phyloP scores from a whole-genome alignment of 208 protist genomes.

The Tetramitus jugosus region DNA sequence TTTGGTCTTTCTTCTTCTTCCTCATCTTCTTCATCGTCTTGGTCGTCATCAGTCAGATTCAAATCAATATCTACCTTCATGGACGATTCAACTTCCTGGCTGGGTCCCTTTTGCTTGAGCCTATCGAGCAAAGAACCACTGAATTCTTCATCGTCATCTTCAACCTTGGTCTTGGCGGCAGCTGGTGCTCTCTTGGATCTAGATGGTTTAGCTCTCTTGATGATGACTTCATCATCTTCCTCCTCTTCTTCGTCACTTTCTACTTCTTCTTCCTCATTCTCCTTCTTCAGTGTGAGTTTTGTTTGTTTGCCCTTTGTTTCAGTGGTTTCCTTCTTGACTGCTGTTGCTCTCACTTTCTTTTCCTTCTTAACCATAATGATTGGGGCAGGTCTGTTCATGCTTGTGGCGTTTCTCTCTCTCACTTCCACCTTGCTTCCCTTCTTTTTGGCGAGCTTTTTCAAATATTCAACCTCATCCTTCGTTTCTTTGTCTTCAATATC shows the following conservation, averaged over 20 bases:
- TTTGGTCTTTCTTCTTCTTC: constrained; percentile 15
- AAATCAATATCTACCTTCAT: too few relatives aligned
- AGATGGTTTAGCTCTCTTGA: not conserved
- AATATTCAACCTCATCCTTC: not conserved
- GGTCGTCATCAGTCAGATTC: too few relatives aligned
- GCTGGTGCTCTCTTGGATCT: not conserved
- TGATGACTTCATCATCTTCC: constrained; percentile 13
- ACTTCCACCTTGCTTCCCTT: not conserved
- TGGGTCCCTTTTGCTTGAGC: too few relatives aligned
- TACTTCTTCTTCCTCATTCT: constrained; percentile 27
- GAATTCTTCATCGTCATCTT: not conserved
- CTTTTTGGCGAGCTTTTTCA: not conserved
- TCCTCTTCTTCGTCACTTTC: constrained; percentile 30
- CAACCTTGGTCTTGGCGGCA: not conserved
- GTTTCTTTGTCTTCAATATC: not conserved
- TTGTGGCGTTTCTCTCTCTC: not conserved
- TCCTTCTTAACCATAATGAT: too few relatives aligned
- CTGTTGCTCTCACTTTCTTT: not conserved
- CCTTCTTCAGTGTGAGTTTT: constrained; percentile 15
- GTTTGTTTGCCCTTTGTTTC: not conserved
- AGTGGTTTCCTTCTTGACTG: not conserved
- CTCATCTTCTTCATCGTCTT: not conserved
- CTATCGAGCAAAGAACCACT: too few relatives aligned
- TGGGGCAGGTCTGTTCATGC: too few relatives aligned
- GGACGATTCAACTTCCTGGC: too few relatives aligned